Base-by-base conservation (phyloP, 1,139 yeast genomes). In the Suhomyces atakaporum region DNA sequence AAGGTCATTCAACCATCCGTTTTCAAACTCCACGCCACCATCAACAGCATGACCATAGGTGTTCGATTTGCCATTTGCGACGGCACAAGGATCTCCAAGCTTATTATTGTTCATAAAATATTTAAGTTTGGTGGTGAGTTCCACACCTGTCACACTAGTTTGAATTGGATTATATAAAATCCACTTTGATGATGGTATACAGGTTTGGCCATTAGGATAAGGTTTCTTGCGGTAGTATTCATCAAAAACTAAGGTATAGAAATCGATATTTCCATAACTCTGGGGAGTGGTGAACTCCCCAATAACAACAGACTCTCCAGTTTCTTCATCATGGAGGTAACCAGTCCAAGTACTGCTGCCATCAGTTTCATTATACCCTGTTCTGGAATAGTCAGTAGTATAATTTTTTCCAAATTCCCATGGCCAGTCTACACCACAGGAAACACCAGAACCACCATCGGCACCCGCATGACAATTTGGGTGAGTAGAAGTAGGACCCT, bases 331-430 rank as follows among this genome's bases (percentile, higher is more conserved):
- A 16, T 11, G 9, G 15, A 37, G 24, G 16, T 29, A 33, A n/a
- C 38, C 41, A 6, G 21, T 24, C 41, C 41, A 38, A 3, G 22
- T 27, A 23, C 21, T 25, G 12, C 25, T 27, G 4, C 38, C 41
- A 11, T 34, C 33, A 3, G 30, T 13, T n/a, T 25, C 26, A 11
- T 24, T 16, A 13, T 23, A 12, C 9, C 22, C 22, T 8, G 19
- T 12, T 30, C 38, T 30, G 3, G 5, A 14, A 12, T 27, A 12
- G 25, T 33, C 35, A 11, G 19, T 14, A 16, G 28, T 29, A 18
- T 39, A 39, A n/a, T 16, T 29, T 5, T 29, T 26, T 25, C 29
- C 24, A 11, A 25, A 39, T 18, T 35, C 7, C 42, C 42, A 39
- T 7, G 34, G 33, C 13, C 18, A 32, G 20, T 16, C 22, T 9